Percentiles rank a stretch among this genome's conserved stretches.
Evolutionary conservation across 805 yeast species (phyloP).

Genomic region (Cyberlindnera mrakii): DNA sequence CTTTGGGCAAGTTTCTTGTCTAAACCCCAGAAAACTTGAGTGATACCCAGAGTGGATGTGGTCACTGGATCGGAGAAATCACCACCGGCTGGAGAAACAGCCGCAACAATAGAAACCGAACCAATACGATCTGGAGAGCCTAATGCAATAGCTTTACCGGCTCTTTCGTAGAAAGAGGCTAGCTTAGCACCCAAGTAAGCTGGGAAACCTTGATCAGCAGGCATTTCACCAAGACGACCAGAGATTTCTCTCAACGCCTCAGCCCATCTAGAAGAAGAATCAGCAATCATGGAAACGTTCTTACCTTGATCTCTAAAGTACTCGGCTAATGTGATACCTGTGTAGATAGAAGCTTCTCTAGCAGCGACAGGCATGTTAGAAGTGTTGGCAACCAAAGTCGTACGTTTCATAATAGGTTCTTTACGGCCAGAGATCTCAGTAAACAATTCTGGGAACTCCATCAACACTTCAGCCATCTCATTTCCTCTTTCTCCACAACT

Average conservation of each 20-base stretch:
- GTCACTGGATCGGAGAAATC: slow-evolving; percentile 99
- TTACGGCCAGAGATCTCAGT: slow-evolving; percentile 88
- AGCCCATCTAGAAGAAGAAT: slow-evolving; percentile 99
- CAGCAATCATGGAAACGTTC: slow-evolving; percentile 98
- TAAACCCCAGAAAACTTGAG: slow-evolving; percentile 99
- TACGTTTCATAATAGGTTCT: slow-evolving; percentile 99
- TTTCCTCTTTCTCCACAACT: slow-evolving; percentile 91
- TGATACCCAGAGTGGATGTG: slow-evolving; percentile 95
- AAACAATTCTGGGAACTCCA: slow-evolving; percentile 98
- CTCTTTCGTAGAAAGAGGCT: slow-evolving; percentile 99
- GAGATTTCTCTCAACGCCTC: slow-evolving; percentile 99
- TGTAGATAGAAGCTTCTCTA: slow-evolving; percentile 98
- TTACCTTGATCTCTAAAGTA: slow-evolving; percentile 99
- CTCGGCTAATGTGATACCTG: slow-evolving; percentile 98
- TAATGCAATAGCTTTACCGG: slow-evolving; percentile 91
- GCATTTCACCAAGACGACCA: slow-evolving; percentile 99
- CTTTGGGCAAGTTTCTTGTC: slow-evolving; percentile 99
- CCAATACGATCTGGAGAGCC: slow-evolving; percentile 97
- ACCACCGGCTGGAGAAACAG: slow-evolving; percentile 99
- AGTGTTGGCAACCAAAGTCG: slow-evolving; percentile 96
- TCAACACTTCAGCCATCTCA: slow-evolving; percentile 98
- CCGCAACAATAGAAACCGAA: slow-evolving; percentile 99
- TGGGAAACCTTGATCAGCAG: slow-evolving; percentile 99
- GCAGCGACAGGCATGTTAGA: slow-evolving; percentile 99
- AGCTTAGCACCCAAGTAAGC: slow-evolving; percentile 98